Base-by-base conservation (phyloP, 495 filamentous ascomycete species). In the Sordaria brevicollis region DNA sequence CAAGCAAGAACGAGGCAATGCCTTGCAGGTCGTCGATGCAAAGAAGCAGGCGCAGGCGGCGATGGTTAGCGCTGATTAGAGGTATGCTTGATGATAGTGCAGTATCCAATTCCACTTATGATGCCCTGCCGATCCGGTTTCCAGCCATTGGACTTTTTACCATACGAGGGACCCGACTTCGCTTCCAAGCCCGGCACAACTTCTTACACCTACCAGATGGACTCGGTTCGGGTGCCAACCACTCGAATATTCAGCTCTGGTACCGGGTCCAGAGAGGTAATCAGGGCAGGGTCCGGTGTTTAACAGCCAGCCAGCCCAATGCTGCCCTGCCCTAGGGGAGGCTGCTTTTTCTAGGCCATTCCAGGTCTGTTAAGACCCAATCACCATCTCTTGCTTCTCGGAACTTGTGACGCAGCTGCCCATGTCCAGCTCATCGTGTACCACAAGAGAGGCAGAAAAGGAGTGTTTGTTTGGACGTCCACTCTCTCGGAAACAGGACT, bases 351-450 rank as follows among this genome's bases (percentile, higher is more conserved):
- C n/a, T 33, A 11, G 49, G 66, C 36, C 54, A 65, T 69, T 29
- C 33, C 66, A 31, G 15, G 37, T 43, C 29, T 33, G 39, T 10
- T 33, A 19, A 15, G 17, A 68, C 65, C 70, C 67, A 72, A 72
- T 69, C 62, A 38, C 70, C 62, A 31, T 65, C 67, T 35, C 65
- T n/a, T n/a, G 66, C 70, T 54, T 65, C 62, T 62, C 65, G 25
- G 67, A 31, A 43, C 39, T 25, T 29, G 33, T 41, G 33, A 69
- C 35, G 62, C 65, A 35, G n/a, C 29, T 69, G 57, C 49, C 67
- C 68, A 33, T 72, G 35, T 69, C 67, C 70, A 69, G 39, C 35
- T 62, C 68, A 72, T 29, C 49, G 21, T 57, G 49, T 57, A 57
- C 21, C 49, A 54, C 43, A 54, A 21, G 21, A 25, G 21, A 29